Percentiles rank a stretch among this genome's conserved stretches.
phyloP scores from a whole-genome alignment of 1,284 basidiomycete species.

The Phlebopus sp. region DNA sequence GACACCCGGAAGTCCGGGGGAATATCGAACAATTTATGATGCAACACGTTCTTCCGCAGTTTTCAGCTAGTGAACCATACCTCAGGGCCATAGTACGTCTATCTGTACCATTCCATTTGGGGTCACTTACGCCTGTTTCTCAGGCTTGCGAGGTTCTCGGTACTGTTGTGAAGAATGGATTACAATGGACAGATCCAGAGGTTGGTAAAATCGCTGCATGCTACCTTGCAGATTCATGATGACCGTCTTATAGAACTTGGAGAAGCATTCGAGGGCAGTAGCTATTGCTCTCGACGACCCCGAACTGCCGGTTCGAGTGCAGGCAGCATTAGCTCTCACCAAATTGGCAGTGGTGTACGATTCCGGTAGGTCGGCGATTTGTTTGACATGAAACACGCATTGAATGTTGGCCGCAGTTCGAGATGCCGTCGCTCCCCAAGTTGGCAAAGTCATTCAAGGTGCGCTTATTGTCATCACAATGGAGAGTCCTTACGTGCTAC shows the following conservation, averaged over 20 bases:
- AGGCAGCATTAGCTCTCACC: slow-evolving; percentile 79
- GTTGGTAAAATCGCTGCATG: slow-evolving; percentile 35
- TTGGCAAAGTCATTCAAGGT: slow-evolving; percentile 88
- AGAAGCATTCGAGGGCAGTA: slow-evolving; percentile 60
- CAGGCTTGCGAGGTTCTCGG: slow-evolving; percentile 80
- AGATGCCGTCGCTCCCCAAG: slow-evolving; percentile 70
- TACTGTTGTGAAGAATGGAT: slow-evolving; percentile 63
- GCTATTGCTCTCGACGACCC: slow-evolving; percentile 65
- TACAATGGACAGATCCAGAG: slow-evolving; percentile 66
- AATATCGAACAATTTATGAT: slow-evolving; percentile 77
- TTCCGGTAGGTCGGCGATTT: slow-evolving; percentile 44
- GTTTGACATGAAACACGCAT: not conserved
- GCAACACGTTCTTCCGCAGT: slow-evolving; percentile 71
- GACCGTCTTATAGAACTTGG: slow-evolving; percentile 48
- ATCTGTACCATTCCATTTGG: not conserved
- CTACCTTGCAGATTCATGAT: slow-evolving; percentile 1
- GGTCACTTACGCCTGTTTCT: slow-evolving; percentile 1
- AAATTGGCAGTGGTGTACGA: slow-evolving; percentile 71
- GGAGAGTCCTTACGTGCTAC: not conserved
- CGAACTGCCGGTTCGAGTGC: slow-evolving; percentile 82
- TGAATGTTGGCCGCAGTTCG: slow-evolving; percentile 47
- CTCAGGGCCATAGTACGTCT: slow-evolving; percentile 67
- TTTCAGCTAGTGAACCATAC: slow-evolving; percentile 62
- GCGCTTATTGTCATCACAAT: slow-evolving; percentile 14
- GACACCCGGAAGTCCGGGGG: slow-evolving; percentile 72